Conservation (phyloP, 2,329 filamentous ascomycete genomes). For the Paramyrothecium roridum region DNA sequence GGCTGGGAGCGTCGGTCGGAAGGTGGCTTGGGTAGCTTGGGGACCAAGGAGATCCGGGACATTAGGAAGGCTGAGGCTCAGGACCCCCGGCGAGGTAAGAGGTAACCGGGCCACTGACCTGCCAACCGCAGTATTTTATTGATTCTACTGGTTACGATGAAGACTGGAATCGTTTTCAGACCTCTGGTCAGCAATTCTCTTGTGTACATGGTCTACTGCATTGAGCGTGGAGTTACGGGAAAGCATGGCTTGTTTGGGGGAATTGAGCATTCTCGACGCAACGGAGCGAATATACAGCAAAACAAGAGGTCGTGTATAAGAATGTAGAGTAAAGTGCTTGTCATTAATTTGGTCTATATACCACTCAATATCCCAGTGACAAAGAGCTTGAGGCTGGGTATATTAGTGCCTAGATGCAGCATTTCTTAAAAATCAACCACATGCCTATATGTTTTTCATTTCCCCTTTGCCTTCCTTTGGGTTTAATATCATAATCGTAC, state of each 20-base stretch:
- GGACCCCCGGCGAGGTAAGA: slow-evolving; percentile 72
- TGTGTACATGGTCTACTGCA: not conserved
- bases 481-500: no score
- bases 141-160: not conserved
- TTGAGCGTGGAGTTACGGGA: not conserved
- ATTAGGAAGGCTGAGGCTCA: slow-evolving; percentile 76
- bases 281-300: no score
- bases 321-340: no score
- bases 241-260: not conserved
- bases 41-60: slow-evolving; percentile 88
- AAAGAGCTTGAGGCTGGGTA: no score
- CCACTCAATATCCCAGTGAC: no score
- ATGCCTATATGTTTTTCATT: no score
- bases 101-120: slow-evolving; percentile 21
- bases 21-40: slow-evolving; percentile 82
- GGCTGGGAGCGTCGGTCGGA: slow-evolving; percentile 73
- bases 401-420: no score
- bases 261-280: not conserved
- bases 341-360: no score
- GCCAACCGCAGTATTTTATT: not conserved
- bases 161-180: not conserved
- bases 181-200: not conserved
- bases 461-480: no score
- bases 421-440: no score
- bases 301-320: no score